Percentiles rank a stretch among this genome's conserved stretches.
Evolutionary conservation across 257 asterid genomes (phyloP).

Genomic region (Dorcoceras hygrometricum): DNA sequence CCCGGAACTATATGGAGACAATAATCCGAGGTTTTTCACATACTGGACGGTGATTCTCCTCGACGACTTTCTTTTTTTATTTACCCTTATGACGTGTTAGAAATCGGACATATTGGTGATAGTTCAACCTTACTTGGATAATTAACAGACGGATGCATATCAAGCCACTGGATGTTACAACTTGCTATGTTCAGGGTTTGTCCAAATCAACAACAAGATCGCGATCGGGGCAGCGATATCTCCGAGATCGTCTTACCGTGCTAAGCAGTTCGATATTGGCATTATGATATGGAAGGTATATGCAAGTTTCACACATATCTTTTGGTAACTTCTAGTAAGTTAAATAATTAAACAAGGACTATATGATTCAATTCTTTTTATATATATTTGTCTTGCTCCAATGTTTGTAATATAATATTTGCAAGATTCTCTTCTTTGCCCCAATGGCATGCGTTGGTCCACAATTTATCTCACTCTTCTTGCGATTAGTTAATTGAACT

Average conservation of each 20-base stretch:
- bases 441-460: slow-evolving; percentile 23
- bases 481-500: slow-evolving; percentile 18
- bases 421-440: slow-evolving; percentile 38
- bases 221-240: slow-evolving; percentile 98
- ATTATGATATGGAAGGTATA: slow-evolving; percentile 94
- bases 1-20: slow-evolving; percentile 83
- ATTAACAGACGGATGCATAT: slow-evolving; percentile 77
- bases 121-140: background rate
- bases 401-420: slow-evolving; percentile 26
- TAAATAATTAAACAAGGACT: too few relatives aligned
- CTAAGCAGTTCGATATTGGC: slow-evolving; percentile 79
- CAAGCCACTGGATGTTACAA: slow-evolving; percentile 98
- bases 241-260: slow-evolving; percentile 67
- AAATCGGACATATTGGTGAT: background rate
- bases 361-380: slow-evolving; percentile 14
- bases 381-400: slow-evolving; percentile 24
- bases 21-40: slow-evolving; percentile 82
- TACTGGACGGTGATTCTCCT: slow-evolving; percentile 76
- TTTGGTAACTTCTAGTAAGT: background rate
- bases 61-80: background rate
- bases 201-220: slow-evolving; percentile 77
- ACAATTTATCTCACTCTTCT: slow-evolving; percentile 8
- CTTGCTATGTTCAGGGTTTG: slow-evolving; percentile 81
- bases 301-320: background rate
- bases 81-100: background rate